Base-by-base conservation (phyloP, 306 rosid genomes). In the Inga laurina region DNA sequence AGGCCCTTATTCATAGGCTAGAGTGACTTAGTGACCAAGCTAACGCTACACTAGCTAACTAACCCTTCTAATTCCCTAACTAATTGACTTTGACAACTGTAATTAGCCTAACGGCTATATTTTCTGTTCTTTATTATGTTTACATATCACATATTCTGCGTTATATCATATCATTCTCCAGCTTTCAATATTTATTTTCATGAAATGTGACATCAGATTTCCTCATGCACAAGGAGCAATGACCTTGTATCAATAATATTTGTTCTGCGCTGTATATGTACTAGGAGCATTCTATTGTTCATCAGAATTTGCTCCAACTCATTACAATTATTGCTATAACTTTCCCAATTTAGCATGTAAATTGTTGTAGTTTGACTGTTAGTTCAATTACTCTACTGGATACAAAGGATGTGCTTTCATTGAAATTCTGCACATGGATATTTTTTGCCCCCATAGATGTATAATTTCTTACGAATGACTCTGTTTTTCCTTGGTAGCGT, bases 151-250 rank as follows among this genome's bases (percentile, higher is more conserved):
- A 3, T 0, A 11, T 48, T 76, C 77, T 56, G 41, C 35, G n/a
- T 19, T 34, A 64, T 18, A 43, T 73, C 19, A 22, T 56, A 61
- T 59, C 81, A 67, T 54, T 48, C 7, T 41, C 34, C 32, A 57
- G 75, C 27, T 66, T 66, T 82, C 79, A 67, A 78, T 71, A 39
- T 73, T 72, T 66, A 76, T 56, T n/a, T 54, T 27, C 16, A 34
- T 77, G 73, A 71, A 80, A 34, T 46, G 13, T 57, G 19, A 24
- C 39, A 69, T 61, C 14, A 67, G 43, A 75, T 22, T 72, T 67
- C 35, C 56, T 49, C 4, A 46, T 46, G 18, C 7, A 15, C 62
- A 62, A 32, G 64, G 82, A 72, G 73, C 19, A 27, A 30, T 30
- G 69, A 64, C 19, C 39, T 30, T 64, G 1, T 30, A 30, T 13